Base-by-base conservation (phyloP, 257 asterid species). In the Solanum piurae region DNA sequence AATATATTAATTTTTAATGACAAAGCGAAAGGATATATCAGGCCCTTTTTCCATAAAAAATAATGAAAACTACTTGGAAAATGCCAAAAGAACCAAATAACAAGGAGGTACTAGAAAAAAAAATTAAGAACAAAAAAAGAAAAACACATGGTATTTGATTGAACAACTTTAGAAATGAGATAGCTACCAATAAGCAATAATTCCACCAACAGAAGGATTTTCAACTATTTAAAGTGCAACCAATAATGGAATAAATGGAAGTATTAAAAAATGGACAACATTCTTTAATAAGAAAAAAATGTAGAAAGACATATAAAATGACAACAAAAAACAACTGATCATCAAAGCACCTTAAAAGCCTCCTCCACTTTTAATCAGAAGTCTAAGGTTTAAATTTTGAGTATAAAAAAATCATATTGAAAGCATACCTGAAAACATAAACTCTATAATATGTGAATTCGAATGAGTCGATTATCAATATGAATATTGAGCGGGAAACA, bases 201-300 rank as follows among this genome's bases (percentile, higher is more conserved):
- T 14, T 25, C 84, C 38, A 44, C 25, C 84, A 42, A 25, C n/a
- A 4, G 14, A n/a, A 40, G 6, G n/a, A 76, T 21, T 21, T 38
- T 37, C 55, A 75, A 75, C 58, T 23, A 75, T 31, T 76, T 37
- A 75, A 73, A 74, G 49, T 74, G 49, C 49, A 36, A 34, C 82
- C 82, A 73, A 73, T 72, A 77, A 77, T 42, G 38, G 16, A 79
- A 12, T 9, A 13, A 79, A 13, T 25, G 25, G 52, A 80, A 29
- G 10, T 46, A 44, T 52, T 77, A 9, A 14, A 25, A 49, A 80
- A 44, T 79, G 66, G 37, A 27, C 37, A 80, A 76, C 34, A 38
- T 38, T 76, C 12, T 76, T 36, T 73, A 73, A 46, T 38, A 76
- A n/a, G 34, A 76, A 76, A 76, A 38, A 12, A 11, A 1, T 74